Evolutionary conservation across 495 filamentous ascomycete genomes (phyloP).

Genomic region (Talaromyces wortmannii): DNA sequence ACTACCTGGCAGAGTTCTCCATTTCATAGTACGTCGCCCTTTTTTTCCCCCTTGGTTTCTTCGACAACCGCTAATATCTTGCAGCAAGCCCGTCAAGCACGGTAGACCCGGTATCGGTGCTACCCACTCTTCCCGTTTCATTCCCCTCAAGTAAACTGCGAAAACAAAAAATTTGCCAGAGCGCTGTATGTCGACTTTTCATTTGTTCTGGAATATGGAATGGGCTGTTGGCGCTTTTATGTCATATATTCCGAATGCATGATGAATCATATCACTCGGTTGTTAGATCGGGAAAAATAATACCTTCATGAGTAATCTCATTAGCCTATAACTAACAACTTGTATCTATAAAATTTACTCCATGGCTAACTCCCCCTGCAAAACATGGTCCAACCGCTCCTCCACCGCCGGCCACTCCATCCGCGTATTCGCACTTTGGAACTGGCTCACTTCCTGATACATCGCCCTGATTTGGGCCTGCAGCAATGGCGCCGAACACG

Average conservation of each 20-base stretch:
- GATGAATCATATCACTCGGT: background rate
- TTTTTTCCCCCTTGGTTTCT: background rate
- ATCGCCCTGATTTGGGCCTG: conserved; percentile 18
- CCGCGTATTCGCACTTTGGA: too few relatives aligned
- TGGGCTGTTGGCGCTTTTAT: conserved; percentile 3
- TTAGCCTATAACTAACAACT: background rate
- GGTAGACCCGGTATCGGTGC: conserved; percentile 99
- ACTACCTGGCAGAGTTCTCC: conserved; percentile 98
- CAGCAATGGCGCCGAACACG: conserved; percentile 30
- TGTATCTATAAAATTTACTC: too few relatives aligned
- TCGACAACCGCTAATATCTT: conserved; percentile 11
- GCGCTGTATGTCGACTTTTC: conserved; percentile 4
- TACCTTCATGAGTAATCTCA: background rate
- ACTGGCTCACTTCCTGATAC: conserved; percentile 19
- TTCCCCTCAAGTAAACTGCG: conserved; percentile 88
- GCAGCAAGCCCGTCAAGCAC: conserved; percentile 99
- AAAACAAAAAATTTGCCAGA: conserved; percentile 4
- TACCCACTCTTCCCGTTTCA: conserved; percentile 99
- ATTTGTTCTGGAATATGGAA: conserved; percentile 8
- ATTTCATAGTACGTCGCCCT: conserved; percentile 92
- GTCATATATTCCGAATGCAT: conserved; percentile 4
- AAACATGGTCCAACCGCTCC: too few relatives aligned
- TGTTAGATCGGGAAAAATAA: background rate
- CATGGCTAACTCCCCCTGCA: too few relatives aligned
- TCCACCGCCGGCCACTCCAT: too few relatives aligned